These are phyloP conservation scores for Bauhinia variegata DNA, from an alignment of 306 rosid genomes.

Conservation along the genomic window DNA sequence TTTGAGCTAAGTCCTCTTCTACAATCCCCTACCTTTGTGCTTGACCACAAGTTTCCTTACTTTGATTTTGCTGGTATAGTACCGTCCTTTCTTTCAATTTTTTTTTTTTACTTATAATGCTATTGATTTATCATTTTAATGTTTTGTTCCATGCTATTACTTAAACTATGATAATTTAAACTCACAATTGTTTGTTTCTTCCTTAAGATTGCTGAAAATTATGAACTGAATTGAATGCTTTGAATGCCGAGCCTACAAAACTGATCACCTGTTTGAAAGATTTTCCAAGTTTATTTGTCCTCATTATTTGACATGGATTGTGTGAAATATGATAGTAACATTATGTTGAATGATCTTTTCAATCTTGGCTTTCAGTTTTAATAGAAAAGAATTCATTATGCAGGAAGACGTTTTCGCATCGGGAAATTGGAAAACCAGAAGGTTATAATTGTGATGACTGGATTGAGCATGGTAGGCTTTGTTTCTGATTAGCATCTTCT, in stretches of 20 bases:
- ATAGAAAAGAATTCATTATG: constrained; percentile 4
- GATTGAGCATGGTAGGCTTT: constrained; percentile 65
- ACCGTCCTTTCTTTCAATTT: not conserved
- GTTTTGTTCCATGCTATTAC: no score
- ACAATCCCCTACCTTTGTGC: constrained; percentile 50
- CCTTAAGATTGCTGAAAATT: no score
- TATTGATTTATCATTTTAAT: not conserved
- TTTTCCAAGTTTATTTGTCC: no score
- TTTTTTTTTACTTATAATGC: not conserved
- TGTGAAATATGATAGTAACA: no score
- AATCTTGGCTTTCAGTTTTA: not conserved
- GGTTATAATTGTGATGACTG: constrained; percentile 67
- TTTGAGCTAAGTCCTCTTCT: constrained; percentile 81
- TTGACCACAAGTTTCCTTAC: constrained; percentile 47
- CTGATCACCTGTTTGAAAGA: no score
- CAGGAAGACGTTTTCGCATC: constrained; percentile 76
- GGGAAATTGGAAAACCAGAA: constrained; percentile 53
- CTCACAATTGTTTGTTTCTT: no score
- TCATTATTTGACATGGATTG: no score
- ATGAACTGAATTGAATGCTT: no score
- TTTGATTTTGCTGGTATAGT: constrained; percentile 64
- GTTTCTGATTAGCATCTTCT: not conserved
- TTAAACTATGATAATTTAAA: no score
- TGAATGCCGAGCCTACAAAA: no score
- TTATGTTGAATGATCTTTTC: not conserved